phyloP scores from a whole-genome alignment of 78 protist genomes.

The Protostelium mycophagum region DNA sequence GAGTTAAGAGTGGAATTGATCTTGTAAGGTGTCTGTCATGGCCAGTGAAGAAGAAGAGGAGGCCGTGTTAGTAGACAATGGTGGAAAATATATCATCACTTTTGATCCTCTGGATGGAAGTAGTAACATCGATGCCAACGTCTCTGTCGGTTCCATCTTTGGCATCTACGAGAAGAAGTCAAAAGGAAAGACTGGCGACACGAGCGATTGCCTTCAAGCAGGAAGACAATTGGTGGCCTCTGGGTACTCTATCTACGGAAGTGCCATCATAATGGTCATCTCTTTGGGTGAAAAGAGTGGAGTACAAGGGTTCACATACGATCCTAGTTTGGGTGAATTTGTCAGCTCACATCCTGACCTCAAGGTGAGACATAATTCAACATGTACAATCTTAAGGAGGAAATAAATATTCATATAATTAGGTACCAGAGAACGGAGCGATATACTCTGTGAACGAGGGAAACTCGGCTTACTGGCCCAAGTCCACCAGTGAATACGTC shows the following conservation, averaged over 20 bases:
- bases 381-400: neutral
- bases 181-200: conserved; percentile 1
- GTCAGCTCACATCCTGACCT: conserved; percentile 74
- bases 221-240: conserved; percentile 61
- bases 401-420: neutral
- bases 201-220: conserved; percentile 37
- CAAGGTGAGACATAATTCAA: conserved; percentile 22
- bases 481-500: conserved; percentile 17
- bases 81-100: conserved; percentile 46
- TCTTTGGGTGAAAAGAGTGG: conserved; percentile 36
- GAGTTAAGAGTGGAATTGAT: too few species aligned
- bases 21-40: conserved; percentile 9
- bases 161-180: conserved; percentile 67
- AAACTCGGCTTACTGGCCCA: conserved; percentile 72
- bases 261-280: conserved; percentile 70
- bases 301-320: conserved; percentile 60
- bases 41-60: conserved; percentile 54
- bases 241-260: conserved; percentile 79
- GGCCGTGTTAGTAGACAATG: conserved; percentile 12
- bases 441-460: conserved; percentile 94
- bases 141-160: conserved; percentile 84
- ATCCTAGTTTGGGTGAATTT: conserved; percentile 79
- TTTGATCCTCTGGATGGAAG: conserved; percentile 87
- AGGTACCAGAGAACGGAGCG: conserved; percentile 9
- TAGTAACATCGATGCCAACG: conserved; percentile 65